Percentiles rank a stretch among this genome's conserved stretches.
Conservation (phyloP, 2,329 filamentous ascomycete genomes). For the Tolypocladium capitatum region DNA sequence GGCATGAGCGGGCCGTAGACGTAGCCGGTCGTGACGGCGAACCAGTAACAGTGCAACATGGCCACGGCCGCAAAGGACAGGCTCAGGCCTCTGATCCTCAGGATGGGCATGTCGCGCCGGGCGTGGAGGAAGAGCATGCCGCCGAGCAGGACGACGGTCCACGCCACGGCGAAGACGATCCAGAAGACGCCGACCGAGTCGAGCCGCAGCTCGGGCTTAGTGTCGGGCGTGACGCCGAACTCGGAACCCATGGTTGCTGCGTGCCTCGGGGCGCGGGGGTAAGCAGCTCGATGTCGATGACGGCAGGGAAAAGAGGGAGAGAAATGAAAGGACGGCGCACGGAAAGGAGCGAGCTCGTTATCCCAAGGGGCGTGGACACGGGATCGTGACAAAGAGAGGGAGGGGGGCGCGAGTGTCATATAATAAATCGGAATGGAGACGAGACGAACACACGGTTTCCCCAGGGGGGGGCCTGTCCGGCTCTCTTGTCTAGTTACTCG, state of each 20-base stretch:
- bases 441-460: not conserved
- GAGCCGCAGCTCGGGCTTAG: conserved; percentile 17
- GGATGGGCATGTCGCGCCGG: conserved; percentile 25
- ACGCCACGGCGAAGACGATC: conserved; percentile 21
- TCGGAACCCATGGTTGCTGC: conserved; percentile 15
- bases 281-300: not conserved
- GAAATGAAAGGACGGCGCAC: not conserved
- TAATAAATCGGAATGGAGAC: not conserved
- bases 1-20: conserved; percentile 27
- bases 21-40: conserved; percentile 25
- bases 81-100: conserved; percentile 25
- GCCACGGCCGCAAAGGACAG: conserved; percentile 26
- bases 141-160: conserved; percentile 23
- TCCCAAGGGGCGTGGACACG: no score
- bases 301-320: not conserved
- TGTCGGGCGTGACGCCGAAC: conserved; percentile 17
- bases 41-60: conserved; percentile 29
- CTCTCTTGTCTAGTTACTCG: not conserved
- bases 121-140: conserved; percentile 27
- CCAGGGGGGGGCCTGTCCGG: not conserved
- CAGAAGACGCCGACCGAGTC: conserved; percentile 28
- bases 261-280: not conserved
- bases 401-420: not conserved
- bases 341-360: not conserved
- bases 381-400: no score